phyloP scores from a whole-genome alignment of 148 eudicot genomes.

The Rhododendron williamsianum region DNA sequence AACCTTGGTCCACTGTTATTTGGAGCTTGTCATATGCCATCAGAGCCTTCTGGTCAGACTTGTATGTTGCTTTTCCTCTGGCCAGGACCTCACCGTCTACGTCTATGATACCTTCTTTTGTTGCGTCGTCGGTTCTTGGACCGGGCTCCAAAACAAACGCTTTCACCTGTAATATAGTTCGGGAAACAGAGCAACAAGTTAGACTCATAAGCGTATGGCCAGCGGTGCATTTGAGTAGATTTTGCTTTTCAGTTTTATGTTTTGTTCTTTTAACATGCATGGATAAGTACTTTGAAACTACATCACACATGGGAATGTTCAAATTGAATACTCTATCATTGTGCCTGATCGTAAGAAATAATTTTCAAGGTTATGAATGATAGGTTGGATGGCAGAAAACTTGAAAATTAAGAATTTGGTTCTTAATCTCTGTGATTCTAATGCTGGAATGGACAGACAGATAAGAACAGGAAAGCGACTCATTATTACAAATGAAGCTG shows the following conservation, averaged over 20 bases:
- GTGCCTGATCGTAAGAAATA: background rate
- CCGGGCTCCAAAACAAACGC: constrained; percentile 83
- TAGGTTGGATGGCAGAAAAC: background rate
- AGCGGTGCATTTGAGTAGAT: background rate
- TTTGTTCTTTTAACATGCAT: background rate
- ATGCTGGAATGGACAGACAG: background rate
- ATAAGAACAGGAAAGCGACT: background rate
- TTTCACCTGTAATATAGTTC: constrained; percentile 55
- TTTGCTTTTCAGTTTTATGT: background rate
- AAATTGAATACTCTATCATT: background rate
- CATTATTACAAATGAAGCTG: background rate
- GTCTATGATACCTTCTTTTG: constrained; percentile 84
- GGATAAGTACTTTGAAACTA: background rate
- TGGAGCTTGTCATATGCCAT: constrained; percentile 65
- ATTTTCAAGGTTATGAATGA: background rate
- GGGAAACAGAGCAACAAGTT: background rate
- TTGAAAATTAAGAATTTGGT: background rate
- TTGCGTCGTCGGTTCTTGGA: constrained; percentile 35
- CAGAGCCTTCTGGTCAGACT: constrained; percentile 41
- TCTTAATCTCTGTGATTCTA: background rate
- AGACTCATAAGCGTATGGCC: background rate
- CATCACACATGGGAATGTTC: background rate
- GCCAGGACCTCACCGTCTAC: constrained; percentile 92
- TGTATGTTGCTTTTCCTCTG: constrained; percentile 76
- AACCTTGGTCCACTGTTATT: constrained; percentile 71